These are phyloP conservation scores for Russula griseocarnosa DNA, from an alignment of 768 basidiomycete genomes.

Conservation along the genomic window DNA sequence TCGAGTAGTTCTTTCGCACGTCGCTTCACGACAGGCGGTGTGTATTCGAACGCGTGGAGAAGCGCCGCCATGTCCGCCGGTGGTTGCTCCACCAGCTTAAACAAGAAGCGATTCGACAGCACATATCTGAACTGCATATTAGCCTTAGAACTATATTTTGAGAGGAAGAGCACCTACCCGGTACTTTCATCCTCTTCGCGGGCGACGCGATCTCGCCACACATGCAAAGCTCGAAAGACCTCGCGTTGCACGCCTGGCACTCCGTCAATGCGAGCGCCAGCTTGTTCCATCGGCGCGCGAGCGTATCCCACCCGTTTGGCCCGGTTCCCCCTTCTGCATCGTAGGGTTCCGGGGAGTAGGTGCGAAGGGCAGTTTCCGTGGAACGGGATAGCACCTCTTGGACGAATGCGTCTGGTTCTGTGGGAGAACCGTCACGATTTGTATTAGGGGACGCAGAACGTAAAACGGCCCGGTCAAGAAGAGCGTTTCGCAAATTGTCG, in stretches of 20 bases:
- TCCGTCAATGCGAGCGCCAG: slow-evolving; percentile 40
- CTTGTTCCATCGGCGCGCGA: slow-evolving; percentile 84
- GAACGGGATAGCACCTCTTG: slow-evolving; percentile 68
- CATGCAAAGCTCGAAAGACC: slow-evolving; percentile 69
- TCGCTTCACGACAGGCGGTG: slow-evolving; percentile 59
- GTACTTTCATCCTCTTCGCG: slow-evolving; percentile 85
- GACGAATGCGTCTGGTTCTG: slow-evolving; percentile 42
- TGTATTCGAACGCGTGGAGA: slow-evolving; percentile 52
- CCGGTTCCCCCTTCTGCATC: slow-evolving; percentile 63
- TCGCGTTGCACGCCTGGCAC: slow-evolving; percentile 47
- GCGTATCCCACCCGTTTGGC: slow-evolving; percentile 67
- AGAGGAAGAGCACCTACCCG: slow-evolving; percentile 43
- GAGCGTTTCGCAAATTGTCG: slow-evolving; percentile 82
- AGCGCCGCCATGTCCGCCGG: slow-evolving; percentile 64
- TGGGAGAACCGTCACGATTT: slow-evolving; percentile 25
- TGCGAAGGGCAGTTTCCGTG: slow-evolving; percentile 67
- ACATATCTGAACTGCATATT: slow-evolving; percentile 51
- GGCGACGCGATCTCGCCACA: slow-evolving; percentile 77
- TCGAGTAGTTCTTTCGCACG: slow-evolving; percentile 61
- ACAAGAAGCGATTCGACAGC: slow-evolving; percentile 68
- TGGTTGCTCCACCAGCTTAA: slow-evolving; percentile 65
- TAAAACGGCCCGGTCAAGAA: slow-evolving; percentile 61
- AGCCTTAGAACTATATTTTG: neutral
- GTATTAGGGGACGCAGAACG: slow-evolving; percentile 34
- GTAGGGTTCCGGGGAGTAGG: slow-evolving; percentile 67